Percentiles rank a stretch among this genome's conserved stretches.
Evolutionary conservation across 495 filamentous ascomycete genomes (phyloP).

Genomic region (Trichoderma erinaceum): DNA sequence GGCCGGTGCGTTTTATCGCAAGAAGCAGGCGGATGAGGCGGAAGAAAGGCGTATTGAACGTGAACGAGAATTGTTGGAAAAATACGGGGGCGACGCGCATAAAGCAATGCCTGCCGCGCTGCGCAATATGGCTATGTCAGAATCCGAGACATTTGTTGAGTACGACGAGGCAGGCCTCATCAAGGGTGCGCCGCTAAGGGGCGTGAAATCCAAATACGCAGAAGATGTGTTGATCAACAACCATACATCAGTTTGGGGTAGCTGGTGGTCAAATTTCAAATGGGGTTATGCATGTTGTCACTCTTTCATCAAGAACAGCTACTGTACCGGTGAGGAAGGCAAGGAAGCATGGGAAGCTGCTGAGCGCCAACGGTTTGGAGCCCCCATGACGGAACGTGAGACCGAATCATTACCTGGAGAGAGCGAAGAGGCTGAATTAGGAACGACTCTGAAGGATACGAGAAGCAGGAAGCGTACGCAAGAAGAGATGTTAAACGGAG

Average conservation of each 20-base stretch:
- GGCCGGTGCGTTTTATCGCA: constrained; percentile 74
- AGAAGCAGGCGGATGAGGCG: constrained; percentile 66
- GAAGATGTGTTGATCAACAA: constrained; percentile 89
- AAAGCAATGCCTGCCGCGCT: constrained; percentile 53
- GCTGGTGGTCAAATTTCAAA: constrained; percentile 91
- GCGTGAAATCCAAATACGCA: constrained; percentile 77
- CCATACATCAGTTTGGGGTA: constrained; percentile 89
- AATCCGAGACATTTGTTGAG: constrained; percentile 86
- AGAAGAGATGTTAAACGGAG: constrained; percentile 66
- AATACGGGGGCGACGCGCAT: constrained; percentile 69
- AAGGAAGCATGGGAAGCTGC: constrained; percentile 65
- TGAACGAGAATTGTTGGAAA: constrained; percentile 67
- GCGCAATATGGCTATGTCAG: constrained; percentile 60
- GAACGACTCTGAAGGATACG: neutral
- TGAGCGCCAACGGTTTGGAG: constrained; percentile 51
- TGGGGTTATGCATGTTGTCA: constrained; percentile 99
- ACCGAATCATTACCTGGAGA: constrained; percentile 23
- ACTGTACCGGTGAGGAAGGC: constrained; percentile 88
- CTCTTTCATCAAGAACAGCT: constrained; percentile 89
- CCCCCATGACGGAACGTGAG: constrained; percentile 32
- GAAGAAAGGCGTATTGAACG: constrained; percentile 61
- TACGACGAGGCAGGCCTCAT: constrained; percentile 86
- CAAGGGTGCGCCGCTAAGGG: constrained; percentile 75
- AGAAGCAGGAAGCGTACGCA: constrained; percentile 59
- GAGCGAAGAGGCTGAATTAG: constrained; percentile 23